Conservation (phyloP, 495 filamentous ascomycete genomes). For the Apiosordaria backusii region DNA sequence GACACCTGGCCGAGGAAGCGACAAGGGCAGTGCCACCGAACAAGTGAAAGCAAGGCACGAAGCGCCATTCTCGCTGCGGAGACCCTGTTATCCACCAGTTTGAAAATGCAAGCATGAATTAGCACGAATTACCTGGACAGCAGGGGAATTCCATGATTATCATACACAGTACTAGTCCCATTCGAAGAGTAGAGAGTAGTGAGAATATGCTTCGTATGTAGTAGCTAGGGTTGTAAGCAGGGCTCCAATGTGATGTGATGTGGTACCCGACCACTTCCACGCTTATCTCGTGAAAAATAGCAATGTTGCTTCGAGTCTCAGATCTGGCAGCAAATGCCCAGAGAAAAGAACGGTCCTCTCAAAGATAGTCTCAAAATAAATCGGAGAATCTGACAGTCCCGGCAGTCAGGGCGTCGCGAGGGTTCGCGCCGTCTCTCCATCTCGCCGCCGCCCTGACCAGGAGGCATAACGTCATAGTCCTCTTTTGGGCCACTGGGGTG, state of each 20-base stretch:
- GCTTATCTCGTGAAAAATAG: not conserved
- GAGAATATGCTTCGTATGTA: too few relatives aligned
- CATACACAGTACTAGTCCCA: too few relatives aligned
- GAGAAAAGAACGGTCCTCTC: too few relatives aligned
- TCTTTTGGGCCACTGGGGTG: slow-evolving; percentile 22
- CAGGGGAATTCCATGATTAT: too few relatives aligned
- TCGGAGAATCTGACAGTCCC: not conserved
- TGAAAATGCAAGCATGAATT: not conserved
- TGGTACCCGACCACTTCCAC: not conserved
- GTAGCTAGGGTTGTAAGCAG: too few relatives aligned
- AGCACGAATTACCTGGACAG: too few relatives aligned
- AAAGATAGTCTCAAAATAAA: too few relatives aligned
- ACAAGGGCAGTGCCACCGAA: not conserved
- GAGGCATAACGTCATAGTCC: slow-evolving; percentile 34
- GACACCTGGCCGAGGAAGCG: not conserved
- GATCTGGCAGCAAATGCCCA: not conserved
- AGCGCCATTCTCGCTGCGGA: not conserved
- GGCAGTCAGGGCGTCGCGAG: not conserved
- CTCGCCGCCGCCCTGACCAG: not conserved
- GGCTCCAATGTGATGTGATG: not conserved
- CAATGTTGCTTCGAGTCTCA: too few relatives aligned
- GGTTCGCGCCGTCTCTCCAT: slow-evolving; percentile 3
- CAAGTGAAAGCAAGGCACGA: not conserved
- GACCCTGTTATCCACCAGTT: not conserved
- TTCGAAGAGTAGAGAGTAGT: too few relatives aligned